Conservation (phyloP, 345 rosid species). For the Pistacia vera region DNA sequence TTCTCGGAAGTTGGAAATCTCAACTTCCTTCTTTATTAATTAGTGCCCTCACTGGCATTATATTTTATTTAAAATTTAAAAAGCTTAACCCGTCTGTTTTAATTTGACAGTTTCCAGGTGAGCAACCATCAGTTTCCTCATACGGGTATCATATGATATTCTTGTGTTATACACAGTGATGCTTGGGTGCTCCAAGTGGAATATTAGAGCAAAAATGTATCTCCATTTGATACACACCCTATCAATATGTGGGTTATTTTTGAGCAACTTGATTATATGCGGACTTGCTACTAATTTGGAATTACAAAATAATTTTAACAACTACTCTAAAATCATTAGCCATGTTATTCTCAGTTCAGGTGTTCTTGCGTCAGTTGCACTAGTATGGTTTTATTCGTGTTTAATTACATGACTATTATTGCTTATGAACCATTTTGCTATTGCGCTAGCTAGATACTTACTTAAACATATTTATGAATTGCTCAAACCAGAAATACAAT, state of each 20-base stretch:
- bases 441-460: background rate
- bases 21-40: too few relatives aligned
- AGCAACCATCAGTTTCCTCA: background rate
- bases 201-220: slow-evolving; percentile 4
- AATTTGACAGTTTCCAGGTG: background rate
- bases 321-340: background rate
- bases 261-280: background rate
- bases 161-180: background rate
- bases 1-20: too few relatives aligned
- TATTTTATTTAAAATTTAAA: too few relatives aligned
- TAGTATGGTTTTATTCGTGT: slow-evolving; percentile 3
- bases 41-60: too few relatives aligned
- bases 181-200: slow-evolving; percentile 13
- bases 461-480: too few relatives aligned
- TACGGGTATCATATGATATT: background rate
- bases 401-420: background rate
- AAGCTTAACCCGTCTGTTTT: too few relatives aligned
- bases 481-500: background rate
- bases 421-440: background rate
- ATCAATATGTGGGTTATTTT: slow-evolving; percentile 3
- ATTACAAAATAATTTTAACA: background rate
- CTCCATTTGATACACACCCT: slow-evolving; percentile 12
- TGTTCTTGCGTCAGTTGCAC: background rate
- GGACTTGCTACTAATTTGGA: background rate
- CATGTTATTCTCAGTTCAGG: background rate